Evolutionary conservation across 2,329 filamentous ascomycete genomes (phyloP).

Genomic region (Nakataea oryzae): DNA sequence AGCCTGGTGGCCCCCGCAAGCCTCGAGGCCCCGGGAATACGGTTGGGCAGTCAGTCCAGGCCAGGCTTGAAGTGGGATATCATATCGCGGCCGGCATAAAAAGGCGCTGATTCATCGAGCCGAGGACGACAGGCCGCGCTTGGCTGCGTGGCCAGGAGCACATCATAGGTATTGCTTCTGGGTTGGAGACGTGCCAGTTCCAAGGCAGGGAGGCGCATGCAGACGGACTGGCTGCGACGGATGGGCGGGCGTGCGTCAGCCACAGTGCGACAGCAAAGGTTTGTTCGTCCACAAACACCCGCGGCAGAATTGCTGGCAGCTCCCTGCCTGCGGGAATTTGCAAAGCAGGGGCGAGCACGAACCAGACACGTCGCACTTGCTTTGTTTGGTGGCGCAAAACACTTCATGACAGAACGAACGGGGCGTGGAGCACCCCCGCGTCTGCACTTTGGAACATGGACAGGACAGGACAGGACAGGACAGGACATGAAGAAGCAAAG

Average conservation of each 20-base stretch:
- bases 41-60: not conserved
- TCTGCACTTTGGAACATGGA: no score
- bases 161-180: no score
- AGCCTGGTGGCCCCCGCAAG: no score
- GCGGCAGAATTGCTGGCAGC: not conserved
- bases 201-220: no score
- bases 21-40: not conserved
- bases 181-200: no score
- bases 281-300: not conserved
- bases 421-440: no score
- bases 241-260: no score
- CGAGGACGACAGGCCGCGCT: no score
- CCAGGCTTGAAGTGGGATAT: not conserved
- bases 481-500: not conserved
- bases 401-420: not conserved
- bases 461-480: not conserved
- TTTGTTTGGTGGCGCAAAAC: not conserved
- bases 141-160: no score
- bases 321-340: not conserved
- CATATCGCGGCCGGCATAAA: no score
- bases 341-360: not conserved
- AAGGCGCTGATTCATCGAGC: no score
- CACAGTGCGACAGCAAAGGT: not conserved
- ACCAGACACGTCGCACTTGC: not conserved
- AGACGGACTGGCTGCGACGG: no score